Conservation (phyloP, 495 filamentous ascomycete species). For the Hypoxylon subgilvum region DNA sequence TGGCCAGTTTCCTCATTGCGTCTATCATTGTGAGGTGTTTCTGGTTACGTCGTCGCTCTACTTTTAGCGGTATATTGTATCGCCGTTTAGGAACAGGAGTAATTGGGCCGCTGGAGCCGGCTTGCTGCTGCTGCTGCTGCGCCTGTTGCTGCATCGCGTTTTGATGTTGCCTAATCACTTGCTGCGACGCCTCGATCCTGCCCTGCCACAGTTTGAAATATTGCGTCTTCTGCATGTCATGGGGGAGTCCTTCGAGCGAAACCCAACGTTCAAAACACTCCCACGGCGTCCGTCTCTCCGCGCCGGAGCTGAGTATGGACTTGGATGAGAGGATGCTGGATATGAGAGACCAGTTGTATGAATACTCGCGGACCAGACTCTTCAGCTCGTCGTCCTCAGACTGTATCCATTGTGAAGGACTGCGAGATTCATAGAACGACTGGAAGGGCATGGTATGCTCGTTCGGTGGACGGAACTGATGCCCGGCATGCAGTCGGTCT, state of each 20-base stretch:
- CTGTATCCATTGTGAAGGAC: conserved; percentile 87
- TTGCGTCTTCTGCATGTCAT: conserved; percentile 88
- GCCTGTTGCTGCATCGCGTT: conserved; percentile 54
- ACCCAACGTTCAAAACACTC: conserved; percentile 99
- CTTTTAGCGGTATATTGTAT: conserved; percentile 73
- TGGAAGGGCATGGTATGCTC: conserved; percentile 87
- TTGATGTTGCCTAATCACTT: conserved; percentile 63
- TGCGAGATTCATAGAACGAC: conserved; percentile 83
- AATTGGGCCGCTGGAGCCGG: conserved; percentile 62
- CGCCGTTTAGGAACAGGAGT: conserved; percentile 63
- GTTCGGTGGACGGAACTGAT: conserved; percentile 90
- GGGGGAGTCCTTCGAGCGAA: conserved; percentile 81
- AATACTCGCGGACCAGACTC: conserved; percentile 83
- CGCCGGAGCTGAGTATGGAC: conserved; percentile 77
- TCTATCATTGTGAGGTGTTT: conserved; percentile 88
- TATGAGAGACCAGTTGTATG: conserved; percentile 96
- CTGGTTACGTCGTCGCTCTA: conserved; percentile 83
- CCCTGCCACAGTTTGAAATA: conserved; percentile 88
- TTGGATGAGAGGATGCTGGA: conserved; percentile 75
- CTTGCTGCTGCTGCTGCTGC: conserved; percentile 55
- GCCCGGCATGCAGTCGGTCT: conserved; percentile 88
- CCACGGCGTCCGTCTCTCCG: conserved; percentile 93
- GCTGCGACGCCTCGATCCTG: conserved; percentile 79
- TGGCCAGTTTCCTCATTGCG: conserved; percentile 91
- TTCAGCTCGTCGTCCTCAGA: conserved; percentile 89